Evolutionary conservation across 805 yeast species (phyloP), one percentile per base, ranked within the genome.

Genomic region (Wickerhamomyces tratensis): DNA sequence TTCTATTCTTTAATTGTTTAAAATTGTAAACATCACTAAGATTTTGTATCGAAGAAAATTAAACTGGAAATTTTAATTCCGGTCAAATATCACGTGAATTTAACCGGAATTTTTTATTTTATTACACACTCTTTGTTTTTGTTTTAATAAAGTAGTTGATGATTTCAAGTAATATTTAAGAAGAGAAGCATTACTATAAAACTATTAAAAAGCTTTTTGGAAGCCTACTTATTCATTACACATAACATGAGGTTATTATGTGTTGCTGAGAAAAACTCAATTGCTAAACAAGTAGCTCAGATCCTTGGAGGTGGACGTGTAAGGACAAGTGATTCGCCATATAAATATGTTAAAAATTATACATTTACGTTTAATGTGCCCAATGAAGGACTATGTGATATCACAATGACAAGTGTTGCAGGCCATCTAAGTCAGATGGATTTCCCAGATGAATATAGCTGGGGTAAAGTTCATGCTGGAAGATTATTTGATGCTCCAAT

Each of bases 231-330:
- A 27, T 27, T 10, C 5, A 27, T 7, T 7, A 27, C 10, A 27
- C 5, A 27, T 27, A 10, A 27, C 5, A 83, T 86, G 93, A 79
- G 67, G 50, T 76, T 93, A 5, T 74, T 93, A 39, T 91, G 97
- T 64, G 96, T 93, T 43, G 98, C 99, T 2, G 99, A 93, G 65
- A 93, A 93, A 63, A 94, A 94, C 43, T 86, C 96, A 2, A 93
- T 93, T 39, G 94, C 97, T 4, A 86, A 82, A 58, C 82, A 86
- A 11, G 88, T 93, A 11, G 74, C 94, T 0, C 59, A 63, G 35
- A 80, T 82, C 2, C 71, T 93, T 3, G 79, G 93, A 14, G 95
- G 95, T 7, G 94, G 95, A 1, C 56, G 71, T 5, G 63, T 68
- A 13, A 54, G 59, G 5, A 54, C 71, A 14, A 64, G 83, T 33